Evolutionary conservation across 331 rosid species (phyloP).

Genomic region (Spiraea crenata): DNA sequence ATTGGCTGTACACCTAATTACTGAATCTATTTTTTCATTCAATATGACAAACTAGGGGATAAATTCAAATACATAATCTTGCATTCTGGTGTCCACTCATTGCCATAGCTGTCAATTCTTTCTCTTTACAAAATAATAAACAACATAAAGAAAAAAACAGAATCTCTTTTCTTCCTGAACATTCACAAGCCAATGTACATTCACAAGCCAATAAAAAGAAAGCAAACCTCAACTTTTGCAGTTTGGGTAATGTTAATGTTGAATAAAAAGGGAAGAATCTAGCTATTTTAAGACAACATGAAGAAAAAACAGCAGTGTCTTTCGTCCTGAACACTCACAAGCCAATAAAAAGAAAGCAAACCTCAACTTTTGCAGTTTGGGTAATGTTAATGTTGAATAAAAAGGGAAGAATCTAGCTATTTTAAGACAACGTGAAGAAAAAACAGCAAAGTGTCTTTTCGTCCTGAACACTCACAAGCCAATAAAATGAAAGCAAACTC

Average conservation of each 20-base stretch:
- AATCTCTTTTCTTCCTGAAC: constrained; percentile 15
- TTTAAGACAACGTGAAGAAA: neutral
- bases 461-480: constrained; percentile 19
- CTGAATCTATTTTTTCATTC: neutral
- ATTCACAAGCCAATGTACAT: constrained; percentile 19
- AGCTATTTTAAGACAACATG: too few species aligned
- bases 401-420: neutral
- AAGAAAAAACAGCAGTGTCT: too few species aligned
- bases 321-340: too few species aligned
- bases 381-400: too few species aligned
- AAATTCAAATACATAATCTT: neutral
- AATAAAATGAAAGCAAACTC: neutral
- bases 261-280: too few species aligned
- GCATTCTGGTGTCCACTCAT: constrained; percentile 15
- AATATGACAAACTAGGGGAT: neutral
- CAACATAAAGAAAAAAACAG: neutral
- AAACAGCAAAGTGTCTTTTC: neutral
- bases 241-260: constrained; percentile 25
- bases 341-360: too few species aligned
- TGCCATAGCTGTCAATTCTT: constrained; percentile 14
- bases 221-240: constrained; percentile 22
- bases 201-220: neutral
- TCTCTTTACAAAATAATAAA: neutral
- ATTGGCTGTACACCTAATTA: constrained; percentile 31
- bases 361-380: too few species aligned